phyloP scores from a whole-genome alignment of 352 stramenopile genomes.

The Globisporangium barbulae region DNA sequence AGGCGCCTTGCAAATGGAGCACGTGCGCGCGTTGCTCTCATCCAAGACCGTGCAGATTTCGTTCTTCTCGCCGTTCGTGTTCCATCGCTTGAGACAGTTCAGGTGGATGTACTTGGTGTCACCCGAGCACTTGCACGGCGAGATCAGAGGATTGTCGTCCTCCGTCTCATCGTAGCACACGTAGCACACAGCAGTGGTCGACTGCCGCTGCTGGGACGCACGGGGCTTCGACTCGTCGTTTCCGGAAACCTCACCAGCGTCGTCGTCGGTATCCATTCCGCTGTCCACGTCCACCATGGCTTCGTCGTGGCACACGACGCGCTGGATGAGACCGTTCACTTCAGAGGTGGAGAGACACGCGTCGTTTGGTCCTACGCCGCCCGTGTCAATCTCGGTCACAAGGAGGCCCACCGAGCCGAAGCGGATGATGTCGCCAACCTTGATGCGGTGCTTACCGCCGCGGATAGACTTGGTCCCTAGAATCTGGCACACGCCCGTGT shows the following conservation, averaged over 20 bases:
- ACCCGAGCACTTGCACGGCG: conserved; percentile 93
- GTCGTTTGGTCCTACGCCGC: conserved; percentile 61
- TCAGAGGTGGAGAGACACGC: conserved; percentile 68
- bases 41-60: conserved; percentile 86
- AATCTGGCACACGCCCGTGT: conserved; percentile 87
- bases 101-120: conserved; percentile 96
- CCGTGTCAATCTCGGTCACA: conserved; percentile 84
- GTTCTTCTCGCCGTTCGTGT: conserved; percentile 90
- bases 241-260: conserved; percentile 76
- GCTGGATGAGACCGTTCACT: conserved; percentile 78
- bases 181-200: conserved; percentile 82
- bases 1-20: conserved; percentile 83
- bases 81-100: conserved; percentile 94
- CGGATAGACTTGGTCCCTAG: conserved; percentile 85
- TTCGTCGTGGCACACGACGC: conserved; percentile 80
- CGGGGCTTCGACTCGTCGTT: conserved; percentile 82
- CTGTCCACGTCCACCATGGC: conserved; percentile 75
- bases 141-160: conserved; percentile 91
- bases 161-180: conserved; percentile 87
- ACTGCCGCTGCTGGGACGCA: conserved; percentile 66
- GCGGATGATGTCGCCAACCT: conserved; percentile 84
- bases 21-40: conserved; percentile 80
- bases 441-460: conserved; percentile 75
- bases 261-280: conserved; percentile 83
- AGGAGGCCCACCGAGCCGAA: conserved; percentile 80